A percentile compares a stretch with the other conserved stretches of the same genome.
phyloP scores from a whole-genome alignment of 2,329 filamentous ascomycete genomes.

The Claviceps cyperi region DNA sequence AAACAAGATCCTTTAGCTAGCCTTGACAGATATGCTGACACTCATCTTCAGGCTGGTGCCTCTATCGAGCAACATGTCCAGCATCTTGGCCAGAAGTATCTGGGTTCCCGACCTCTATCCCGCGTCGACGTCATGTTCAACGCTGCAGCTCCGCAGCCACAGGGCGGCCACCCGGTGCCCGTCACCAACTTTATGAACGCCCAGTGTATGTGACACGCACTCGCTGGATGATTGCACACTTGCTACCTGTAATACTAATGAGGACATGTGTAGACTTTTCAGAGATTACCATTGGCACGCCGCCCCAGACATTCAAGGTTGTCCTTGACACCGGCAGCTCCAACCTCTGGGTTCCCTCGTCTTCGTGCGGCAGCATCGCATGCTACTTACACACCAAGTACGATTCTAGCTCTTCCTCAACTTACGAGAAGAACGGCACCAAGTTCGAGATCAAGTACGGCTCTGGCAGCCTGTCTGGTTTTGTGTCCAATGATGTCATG shows the following conservation, averaged over 20 bases:
- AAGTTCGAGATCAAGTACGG: constrained; percentile 90
- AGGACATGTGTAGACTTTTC: constrained; percentile 61
- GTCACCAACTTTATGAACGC: constrained; percentile 98
- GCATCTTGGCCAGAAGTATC: constrained; percentile 88
- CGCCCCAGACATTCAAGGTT: constrained; percentile 93
- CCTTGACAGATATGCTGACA: constrained; percentile 3
- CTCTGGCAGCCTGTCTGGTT: constrained; percentile 85
- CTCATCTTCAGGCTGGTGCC: constrained; percentile 45
- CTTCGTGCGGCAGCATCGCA: constrained; percentile 83
- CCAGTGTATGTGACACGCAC: constrained; percentile 56
- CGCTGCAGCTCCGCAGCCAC: constrained; percentile 50
- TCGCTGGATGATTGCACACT: neutral
- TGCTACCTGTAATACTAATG: neutral
- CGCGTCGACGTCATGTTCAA: constrained; percentile 70
- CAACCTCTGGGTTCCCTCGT: constrained; percentile 95
- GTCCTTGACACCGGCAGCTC: constrained; percentile 97
- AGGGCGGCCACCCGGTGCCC: constrained; percentile 65
- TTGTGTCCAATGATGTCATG: constrained; percentile 78
- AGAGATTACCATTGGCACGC: constrained; percentile 83
- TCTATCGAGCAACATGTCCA: constrained; percentile 71
- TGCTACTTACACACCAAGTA: constrained; percentile 98
- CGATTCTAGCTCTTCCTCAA: constrained; percentile 76
- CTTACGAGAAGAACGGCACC: constrained; percentile 87
- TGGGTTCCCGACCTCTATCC: constrained; percentile 56
- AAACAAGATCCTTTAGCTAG: neutral